phyloP scores from a whole-genome alignment of 192 early-diverging fungal species.

The Gaertneriomyces semiglobifer region DNA sequence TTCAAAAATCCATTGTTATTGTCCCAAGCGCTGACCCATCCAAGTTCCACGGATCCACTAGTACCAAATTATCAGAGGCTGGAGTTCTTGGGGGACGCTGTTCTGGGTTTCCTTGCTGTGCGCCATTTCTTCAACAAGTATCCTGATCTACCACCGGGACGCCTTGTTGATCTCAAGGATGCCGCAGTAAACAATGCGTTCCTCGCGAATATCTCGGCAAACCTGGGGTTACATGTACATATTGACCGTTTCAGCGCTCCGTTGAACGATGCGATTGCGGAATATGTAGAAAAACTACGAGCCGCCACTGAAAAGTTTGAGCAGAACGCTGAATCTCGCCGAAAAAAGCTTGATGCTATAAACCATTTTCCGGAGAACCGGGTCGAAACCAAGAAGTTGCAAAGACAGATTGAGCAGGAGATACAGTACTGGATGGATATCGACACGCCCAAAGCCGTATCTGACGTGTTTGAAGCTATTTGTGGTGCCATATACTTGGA shows the following conservation, averaged over 20 bases:
- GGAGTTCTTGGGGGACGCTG: constrained; percentile 71
- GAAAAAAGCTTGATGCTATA: not conserved
- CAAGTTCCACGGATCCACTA: constrained; percentile 49
- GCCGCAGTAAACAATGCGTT: constrained; percentile 78
- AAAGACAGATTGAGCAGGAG: constrained; percentile 12
- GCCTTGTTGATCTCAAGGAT: constrained; percentile 58
- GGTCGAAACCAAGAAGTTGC: not conserved
- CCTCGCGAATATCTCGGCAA: constrained; percentile 66
- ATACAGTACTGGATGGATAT: constrained; percentile 64
- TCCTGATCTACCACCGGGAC: constrained; percentile 65
- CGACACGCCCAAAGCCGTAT: constrained; percentile 80
- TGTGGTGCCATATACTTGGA: constrained; percentile 86
- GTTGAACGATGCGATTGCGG: constrained; percentile 53
- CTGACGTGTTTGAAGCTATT: constrained; percentile 86
- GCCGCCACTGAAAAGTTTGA: constrained; percentile 2
- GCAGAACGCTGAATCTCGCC: not conserved
- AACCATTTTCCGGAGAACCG: constrained; percentile 13
- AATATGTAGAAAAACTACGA: constrained; percentile 30
- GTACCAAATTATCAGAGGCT: constrained; percentile 73
- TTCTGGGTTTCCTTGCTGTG: constrained; percentile 43
- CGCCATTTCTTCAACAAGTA: constrained; percentile 69
- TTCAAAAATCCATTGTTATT: constrained; percentile 68
- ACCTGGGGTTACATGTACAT: constrained; percentile 60
- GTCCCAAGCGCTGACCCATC: constrained; percentile 83
- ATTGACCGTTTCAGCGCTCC: constrained; percentile 62